Evolutionary conservation across 2,329 filamentous ascomycete genomes (phyloP), one percentile per base, ranked within the genome.

Genomic region (Trichocomaceae sp.): DNA sequence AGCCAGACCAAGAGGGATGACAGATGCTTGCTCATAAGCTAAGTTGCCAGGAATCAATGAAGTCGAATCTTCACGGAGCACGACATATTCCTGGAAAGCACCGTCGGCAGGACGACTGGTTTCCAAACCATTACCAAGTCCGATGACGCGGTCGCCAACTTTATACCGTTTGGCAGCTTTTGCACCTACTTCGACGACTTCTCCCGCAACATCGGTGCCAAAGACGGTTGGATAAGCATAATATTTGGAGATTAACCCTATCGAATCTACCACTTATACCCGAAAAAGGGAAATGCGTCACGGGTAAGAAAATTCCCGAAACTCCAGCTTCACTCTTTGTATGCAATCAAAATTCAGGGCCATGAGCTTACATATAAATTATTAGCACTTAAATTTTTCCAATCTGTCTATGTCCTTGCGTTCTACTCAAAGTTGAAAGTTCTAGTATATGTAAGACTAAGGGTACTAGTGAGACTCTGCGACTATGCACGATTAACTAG

Each of bases 151-250:
- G 37, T 68, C 63, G 10, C 66, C 66, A 1, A 54, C 47, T 15
- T 59, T 59, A 55, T 67, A 66, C 8, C 20, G 33, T 7, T 49
- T 51, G n/a, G 59, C 61, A n/a, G 64, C 64, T 51, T 8, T 47
- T 45, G 54, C 64, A 61, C 29, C 52, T 22, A 68, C 61, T 39
- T 64, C 64, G 13, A 62, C 59, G 29, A 68, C 63, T 48, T 63
- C 61, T 15, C 67, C 67, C 3, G 66, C 62, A 35, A 67, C 33
- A 47, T 68, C 66, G 2, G 47, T 42, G 15, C 66, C 67, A 4
- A 64, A n/a, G 49, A 73, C 59, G 17, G 41, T 47, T 15, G 57
- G 57, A 39, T 57, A 59, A n/a, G n/a, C n/a, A n/a, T n/a, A n/a
- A n/a, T n/a, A n/a, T 42, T 44, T 54, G 23, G 39, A 1, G 56